phyloP scores from a whole-genome alignment of 164 flowering plant genomes.

The Macadamia tetraphylla region DNA sequence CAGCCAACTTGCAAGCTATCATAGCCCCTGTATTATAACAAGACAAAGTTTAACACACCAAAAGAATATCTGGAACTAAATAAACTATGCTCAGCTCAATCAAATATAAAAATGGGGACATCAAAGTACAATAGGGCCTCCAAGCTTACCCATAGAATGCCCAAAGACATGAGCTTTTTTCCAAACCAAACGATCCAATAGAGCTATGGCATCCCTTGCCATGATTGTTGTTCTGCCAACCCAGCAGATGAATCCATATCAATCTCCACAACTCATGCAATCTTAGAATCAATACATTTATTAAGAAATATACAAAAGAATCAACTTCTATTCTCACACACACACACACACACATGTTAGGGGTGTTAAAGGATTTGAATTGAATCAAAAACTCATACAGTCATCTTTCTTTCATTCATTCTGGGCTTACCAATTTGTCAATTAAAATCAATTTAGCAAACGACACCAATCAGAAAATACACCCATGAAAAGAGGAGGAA shows the following conservation, averaged over 20 bases:
- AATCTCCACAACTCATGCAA: too few species aligned
- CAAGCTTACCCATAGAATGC: constrained; percentile 91
- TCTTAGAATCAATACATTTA: too few species aligned
- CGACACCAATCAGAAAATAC: neutral
- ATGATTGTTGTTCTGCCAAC: constrained; percentile 67
- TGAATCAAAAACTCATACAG: neutral
- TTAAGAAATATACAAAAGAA: too few species aligned
- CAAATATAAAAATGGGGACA: too few species aligned
- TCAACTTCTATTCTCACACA: too few species aligned
- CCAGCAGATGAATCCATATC: neutral
- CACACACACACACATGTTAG: too few species aligned
- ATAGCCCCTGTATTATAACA: constrained; percentile 67
- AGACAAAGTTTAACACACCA: neutral
- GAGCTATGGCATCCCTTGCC: constrained; percentile 88
- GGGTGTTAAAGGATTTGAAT: too few species aligned
- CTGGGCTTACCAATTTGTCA: neutral
- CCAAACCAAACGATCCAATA: constrained; percentile 96
- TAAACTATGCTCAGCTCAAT: neutral
- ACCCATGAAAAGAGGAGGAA: neutral
- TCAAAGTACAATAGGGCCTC: neutral
- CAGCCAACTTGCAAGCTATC: constrained; percentile 92
- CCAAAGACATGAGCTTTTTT: constrained; percentile 82
- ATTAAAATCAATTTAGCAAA: neutral
- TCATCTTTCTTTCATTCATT: neutral
- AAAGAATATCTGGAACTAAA: neutral